Conservation (phyloP, 139 green algal genomes). For the Chlorella vulgaris region DNA sequence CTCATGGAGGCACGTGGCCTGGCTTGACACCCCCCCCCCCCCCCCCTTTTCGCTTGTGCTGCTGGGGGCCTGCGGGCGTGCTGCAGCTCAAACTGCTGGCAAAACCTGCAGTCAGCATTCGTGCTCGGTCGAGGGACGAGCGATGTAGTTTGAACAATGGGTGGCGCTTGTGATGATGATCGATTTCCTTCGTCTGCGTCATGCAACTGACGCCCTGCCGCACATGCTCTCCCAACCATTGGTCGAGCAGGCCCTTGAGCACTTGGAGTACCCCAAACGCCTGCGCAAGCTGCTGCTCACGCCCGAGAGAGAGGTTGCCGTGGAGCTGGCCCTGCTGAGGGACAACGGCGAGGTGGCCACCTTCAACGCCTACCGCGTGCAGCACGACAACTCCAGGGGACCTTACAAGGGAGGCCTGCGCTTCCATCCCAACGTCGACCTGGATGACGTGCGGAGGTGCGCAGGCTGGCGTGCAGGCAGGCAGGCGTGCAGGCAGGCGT, state of each 20-base stretch:
- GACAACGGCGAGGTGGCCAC: constrained; percentile 69
- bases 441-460: constrained; percentile 76
- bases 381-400: constrained; percentile 90
- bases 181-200: too few relatives aligned
- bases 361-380: constrained; percentile 84
- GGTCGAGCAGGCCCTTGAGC: constrained; percentile 26
- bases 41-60: too few relatives aligned
- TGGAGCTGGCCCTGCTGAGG: constrained; percentile 81
- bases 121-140: too few relatives aligned
- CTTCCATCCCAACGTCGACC: constrained; percentile 77
- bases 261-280: constrained; percentile 70
- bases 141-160: too few relatives aligned
- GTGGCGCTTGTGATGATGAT: too few relatives aligned
- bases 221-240: too few relatives aligned
- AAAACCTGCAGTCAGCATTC: too few relatives aligned
- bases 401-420: constrained; percentile 89
- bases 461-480: too few relatives aligned
- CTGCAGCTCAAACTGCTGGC: too few relatives aligned
- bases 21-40: background rate
- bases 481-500: too few relatives aligned
- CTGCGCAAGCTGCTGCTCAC: constrained; percentile 84
- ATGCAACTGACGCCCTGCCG: too few relatives aligned
- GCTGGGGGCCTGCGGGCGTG: too few relatives aligned
- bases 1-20: constrained; percentile 61
- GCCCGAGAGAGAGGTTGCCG: constrained; percentile 71